These are phyloP conservation scores for Isabelozyma heimii DNA, from an alignment of 805 yeast genomes.

Conservation along the genomic window DNA sequence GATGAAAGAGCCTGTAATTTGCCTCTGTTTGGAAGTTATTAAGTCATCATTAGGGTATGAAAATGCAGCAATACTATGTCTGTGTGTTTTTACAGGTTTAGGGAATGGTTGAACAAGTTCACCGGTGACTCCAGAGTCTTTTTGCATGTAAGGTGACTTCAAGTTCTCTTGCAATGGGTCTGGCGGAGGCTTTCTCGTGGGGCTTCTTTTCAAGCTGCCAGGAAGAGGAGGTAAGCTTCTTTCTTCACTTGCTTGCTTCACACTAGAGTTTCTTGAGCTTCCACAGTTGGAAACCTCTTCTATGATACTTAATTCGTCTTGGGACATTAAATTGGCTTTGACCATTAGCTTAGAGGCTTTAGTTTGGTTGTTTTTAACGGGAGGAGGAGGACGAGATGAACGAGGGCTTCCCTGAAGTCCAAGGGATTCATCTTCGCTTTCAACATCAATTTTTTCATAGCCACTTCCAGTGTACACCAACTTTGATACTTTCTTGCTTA, in stretches of 20 bases:
- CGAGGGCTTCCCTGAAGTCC: neutral
- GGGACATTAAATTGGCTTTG: conserved; percentile 16
- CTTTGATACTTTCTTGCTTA: conserved; percentile 11
- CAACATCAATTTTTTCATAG: conserved; percentile 28
- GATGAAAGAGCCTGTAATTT: neutral
- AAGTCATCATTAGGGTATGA: neutral
- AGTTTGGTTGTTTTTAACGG: conserved; percentile 20
- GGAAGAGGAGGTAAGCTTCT: conserved; percentile 6
- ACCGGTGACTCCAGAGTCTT: neutral
- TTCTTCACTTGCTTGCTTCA: conserved; percentile 6
- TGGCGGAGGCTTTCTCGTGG: conserved; percentile 8
- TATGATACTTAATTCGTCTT: conserved; percentile 41
- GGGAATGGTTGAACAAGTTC: neutral
- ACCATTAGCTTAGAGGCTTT: conserved; percentile 22
- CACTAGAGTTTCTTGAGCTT: conserved; percentile 30
- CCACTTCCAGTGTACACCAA: conserved; percentile 34
- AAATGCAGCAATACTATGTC: neutral
- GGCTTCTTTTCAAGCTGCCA: conserved; percentile 1
- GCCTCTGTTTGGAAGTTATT: neutral
- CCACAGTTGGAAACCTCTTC: conserved; percentile 34
- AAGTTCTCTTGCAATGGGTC: neutral
- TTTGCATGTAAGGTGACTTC: neutral
- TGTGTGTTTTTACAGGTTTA: neutral
- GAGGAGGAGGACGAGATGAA: conserved; percentile 17
- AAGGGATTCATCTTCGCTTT: neutral